Percentiles rank a stretch among this genome's conserved stretches.
phyloP scores from a whole-genome alignment of 1,139 yeast species.

The Hanseniaspora sp. region DNA sequence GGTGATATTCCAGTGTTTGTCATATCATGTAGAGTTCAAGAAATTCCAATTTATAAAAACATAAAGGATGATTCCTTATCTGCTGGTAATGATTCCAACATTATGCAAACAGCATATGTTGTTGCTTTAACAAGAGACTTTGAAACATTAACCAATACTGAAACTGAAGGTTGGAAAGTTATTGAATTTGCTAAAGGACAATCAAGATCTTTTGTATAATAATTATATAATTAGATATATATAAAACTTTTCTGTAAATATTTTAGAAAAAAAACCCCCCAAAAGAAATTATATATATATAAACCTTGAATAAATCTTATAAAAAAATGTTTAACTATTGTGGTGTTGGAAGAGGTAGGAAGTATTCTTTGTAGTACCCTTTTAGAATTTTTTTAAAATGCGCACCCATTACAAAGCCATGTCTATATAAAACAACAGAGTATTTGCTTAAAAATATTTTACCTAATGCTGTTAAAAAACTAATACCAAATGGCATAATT shows the following conservation, averaged over 20 bases:
- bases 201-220: slow-evolving; percentile 72
- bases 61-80: slow-evolving; percentile 87
- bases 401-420: slow-evolving; percentile 13
- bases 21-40: slow-evolving; percentile 94
- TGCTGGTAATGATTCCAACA: slow-evolving; percentile 93
- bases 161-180: slow-evolving; percentile 96
- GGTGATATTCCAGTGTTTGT: slow-evolving; percentile 92
- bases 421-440: slow-evolving; percentile 10
- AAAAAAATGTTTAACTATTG: neutral
- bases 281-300: neutral
- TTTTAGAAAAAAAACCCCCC: neutral
- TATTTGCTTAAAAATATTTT: slow-evolving; percentile 9
- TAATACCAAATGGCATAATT: slow-evolving; percentile 58
- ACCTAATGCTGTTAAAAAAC: slow-evolving; percentile 36
- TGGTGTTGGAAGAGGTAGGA: neutral
- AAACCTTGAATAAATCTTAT: too few species aligned
- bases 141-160: slow-evolving; percentile 78
- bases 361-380: slow-evolving; percentile 1
- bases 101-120: slow-evolving; percentile 85
- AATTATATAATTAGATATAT: neutral
- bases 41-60: slow-evolving; percentile 78
- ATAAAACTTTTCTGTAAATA: neutral
- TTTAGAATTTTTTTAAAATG: slow-evolving; percentile 5
- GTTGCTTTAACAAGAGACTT: slow-evolving; percentile 91
- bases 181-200: slow-evolving; percentile 93